phyloP scores from a whole-genome alignment of 257 asterid species.

The Gentiana dahurica region DNA sequence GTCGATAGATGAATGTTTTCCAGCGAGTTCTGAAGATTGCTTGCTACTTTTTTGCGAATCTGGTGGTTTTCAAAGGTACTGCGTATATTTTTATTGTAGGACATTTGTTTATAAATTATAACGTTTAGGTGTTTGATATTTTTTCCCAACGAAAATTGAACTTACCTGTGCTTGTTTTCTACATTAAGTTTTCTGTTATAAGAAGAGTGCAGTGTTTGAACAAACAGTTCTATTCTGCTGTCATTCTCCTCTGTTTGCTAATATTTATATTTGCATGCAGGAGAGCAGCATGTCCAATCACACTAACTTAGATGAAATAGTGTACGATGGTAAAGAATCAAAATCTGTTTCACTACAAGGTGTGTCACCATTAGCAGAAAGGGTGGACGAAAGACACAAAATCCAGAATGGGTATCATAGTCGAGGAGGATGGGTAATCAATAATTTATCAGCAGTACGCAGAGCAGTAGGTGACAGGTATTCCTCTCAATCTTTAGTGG shows the following conservation, averaged over 20 bases:
- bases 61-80: constrained; percentile 2
- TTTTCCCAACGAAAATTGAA: background rate
- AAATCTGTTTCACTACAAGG: constrained; percentile 11
- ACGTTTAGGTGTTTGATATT: background rate
- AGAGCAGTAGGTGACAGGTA: constrained; percentile 29
- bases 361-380: constrained; percentile 11
- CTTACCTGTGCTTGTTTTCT: background rate
- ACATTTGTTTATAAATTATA: background rate
- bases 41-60: background rate
- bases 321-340: constrained; percentile 13
- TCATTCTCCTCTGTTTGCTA: background rate
- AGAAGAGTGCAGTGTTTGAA: background rate
- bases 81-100: background rate
- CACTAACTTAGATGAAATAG: constrained; percentile 16
- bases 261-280: constrained; percentile 1
- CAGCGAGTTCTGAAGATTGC: background rate
- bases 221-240: too few relatives aligned
- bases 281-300: constrained; percentile 22
- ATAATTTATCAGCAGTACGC: constrained; percentile 4
- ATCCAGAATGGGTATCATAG: constrained; percentile 16
- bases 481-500: background rate
- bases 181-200: background rate
- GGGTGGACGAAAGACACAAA: constrained; percentile 13
- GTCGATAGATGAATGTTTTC: background rate
- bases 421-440: constrained; percentile 22